Evolutionary conservation across 495 filamentous ascomycete species (phyloP).

Genomic region (Filosporella fistucella): DNA sequence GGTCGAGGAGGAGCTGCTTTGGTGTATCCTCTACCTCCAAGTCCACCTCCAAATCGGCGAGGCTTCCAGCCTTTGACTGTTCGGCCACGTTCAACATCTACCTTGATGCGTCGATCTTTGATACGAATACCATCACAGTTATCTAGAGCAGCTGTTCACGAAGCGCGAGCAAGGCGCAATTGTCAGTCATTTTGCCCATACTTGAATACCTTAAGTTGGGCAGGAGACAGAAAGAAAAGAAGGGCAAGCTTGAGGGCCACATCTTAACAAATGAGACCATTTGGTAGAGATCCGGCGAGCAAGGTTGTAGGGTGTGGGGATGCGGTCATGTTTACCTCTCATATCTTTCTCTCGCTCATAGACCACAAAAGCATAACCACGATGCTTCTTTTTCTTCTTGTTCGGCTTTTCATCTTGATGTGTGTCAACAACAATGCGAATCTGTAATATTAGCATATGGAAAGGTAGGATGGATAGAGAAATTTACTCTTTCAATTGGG

Average conservation of each 20-base stretch:
- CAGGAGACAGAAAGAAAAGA: constrained; percentile 27
- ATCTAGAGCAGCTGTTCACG: constrained; percentile 51
- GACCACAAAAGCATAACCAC: constrained; percentile 94
- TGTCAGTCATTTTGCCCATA: constrained; percentile 52
- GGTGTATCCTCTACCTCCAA: constrained; percentile 90
- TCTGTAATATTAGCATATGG: constrained; percentile 46
- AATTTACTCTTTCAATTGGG: constrained; percentile 79
- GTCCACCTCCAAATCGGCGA: constrained; percentile 83
- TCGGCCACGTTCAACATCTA: constrained; percentile 94
- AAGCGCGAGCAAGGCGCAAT: constrained; percentile 47
- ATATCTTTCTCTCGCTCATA: constrained; percentile 98
- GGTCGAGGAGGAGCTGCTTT: constrained; percentile 75
- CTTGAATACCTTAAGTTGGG: constrained; percentile 31
- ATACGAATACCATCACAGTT: constrained; percentile 81
- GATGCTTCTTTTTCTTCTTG: constrained; percentile 76
- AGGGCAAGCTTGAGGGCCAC: constrained; percentile 54
- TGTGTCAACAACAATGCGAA: constrained; percentile 74
- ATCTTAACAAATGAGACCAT: constrained; percentile 36
- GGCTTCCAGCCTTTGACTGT: constrained; percentile 95
- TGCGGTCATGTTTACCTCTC: constrained; percentile 75
- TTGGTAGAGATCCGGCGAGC: constrained; percentile 27
- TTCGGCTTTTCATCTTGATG: constrained; percentile 65
- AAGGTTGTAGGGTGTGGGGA: constrained; percentile 31
- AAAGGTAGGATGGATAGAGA: constrained; percentile 5
- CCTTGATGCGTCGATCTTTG: constrained; percentile 84